Evolutionary conservation across 129 eudicot genomes (phyloP).

Genomic region (Gnaphalium uliginosum): DNA sequence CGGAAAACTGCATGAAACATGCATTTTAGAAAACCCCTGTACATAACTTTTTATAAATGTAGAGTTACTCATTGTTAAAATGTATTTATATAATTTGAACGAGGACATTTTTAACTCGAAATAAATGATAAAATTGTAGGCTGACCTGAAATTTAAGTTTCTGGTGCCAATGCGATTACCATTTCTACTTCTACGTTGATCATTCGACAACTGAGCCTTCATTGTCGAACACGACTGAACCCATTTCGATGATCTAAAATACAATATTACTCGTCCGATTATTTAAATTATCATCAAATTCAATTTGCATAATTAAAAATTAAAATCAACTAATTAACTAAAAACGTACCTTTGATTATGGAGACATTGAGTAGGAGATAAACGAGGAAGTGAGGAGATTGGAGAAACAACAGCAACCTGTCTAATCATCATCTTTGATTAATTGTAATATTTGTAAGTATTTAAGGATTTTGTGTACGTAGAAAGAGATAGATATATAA

Average conservation of each 20-base stretch:
- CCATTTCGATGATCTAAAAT: conserved; percentile 18
- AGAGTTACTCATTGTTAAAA: too few species aligned
- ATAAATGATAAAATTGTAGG: too few species aligned
- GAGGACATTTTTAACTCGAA: too few species aligned
- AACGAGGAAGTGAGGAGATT: conserved; percentile 19
- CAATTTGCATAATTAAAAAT: neutral
- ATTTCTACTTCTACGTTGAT: conserved; percentile 29
- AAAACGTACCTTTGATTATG: conserved; percentile 25
- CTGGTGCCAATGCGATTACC: conserved; percentile 21
- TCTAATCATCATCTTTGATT: conserved; percentile 4
- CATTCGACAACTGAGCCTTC: conserved; percentile 31
- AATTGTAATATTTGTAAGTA: neutral
- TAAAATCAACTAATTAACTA: neutral
- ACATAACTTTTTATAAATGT: too few species aligned
- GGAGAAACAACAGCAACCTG: conserved; percentile 29
- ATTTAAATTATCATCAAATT: neutral
- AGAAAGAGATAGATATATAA: neutral
- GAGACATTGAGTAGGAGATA: conserved; percentile 24
- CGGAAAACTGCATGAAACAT: too few species aligned
- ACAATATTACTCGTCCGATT: neutral
- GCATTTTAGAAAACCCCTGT: too few species aligned
- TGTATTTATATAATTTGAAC: too few species aligned
- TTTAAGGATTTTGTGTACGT: neutral
- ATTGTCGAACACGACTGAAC: conserved; percentile 9
- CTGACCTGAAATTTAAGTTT: conserved; percentile 40